Evolutionary conservation across 2,329 filamentous ascomycete genomes (phyloP), one percentile per base, ranked within the genome.

Genomic region (Diatrype stigma): DNA sequence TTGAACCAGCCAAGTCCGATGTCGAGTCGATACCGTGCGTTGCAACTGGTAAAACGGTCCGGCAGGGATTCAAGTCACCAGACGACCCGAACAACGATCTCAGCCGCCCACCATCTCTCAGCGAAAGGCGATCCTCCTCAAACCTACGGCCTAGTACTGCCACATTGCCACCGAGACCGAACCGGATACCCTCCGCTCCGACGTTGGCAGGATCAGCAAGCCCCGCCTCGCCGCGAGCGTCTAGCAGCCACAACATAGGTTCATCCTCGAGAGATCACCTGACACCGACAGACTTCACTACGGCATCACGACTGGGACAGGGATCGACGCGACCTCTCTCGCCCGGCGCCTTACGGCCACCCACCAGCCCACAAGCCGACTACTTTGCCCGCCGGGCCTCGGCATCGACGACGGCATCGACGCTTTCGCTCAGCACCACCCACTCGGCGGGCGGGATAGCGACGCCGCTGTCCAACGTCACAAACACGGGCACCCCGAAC

Each of bases 21-120:
- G 69, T 86, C 40, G 89, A 94, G 69, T 73, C 74, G 3, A 77
- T 92, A 52, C 72, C 71, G 26, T 78, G 82, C 49, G 75, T 95
- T 48, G 77, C 81, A 23, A 78, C 80, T 28, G 87, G 88, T 38
- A 91, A 87, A 65, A 80, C 83, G 2, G 73, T 85, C 16, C 78
- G 83, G 42, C 74, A 79, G 49, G 63, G 70, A 10, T 71, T 73
- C 68, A 65, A 62, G 28, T 54, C 69, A 2, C 63, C 63, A 3
- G 67, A 71, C 17, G 70, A 69, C 19, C 58, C 53, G 12, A 30
- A 32, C 19, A 38, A 46, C 12, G 51, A 57, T 6, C 60, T 62
- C 42, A 56, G 56, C 40, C 60, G 49, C 49, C 65, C 60, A 46
- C 56, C 47, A 34, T 62, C 65, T 58, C 53, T 55, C 64, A 57